A percentile compares a stretch with the other conserved stretches of the same genome.
Conservation (phyloP, 805 yeast genomes). For the Kazachstania africana region DNA sequence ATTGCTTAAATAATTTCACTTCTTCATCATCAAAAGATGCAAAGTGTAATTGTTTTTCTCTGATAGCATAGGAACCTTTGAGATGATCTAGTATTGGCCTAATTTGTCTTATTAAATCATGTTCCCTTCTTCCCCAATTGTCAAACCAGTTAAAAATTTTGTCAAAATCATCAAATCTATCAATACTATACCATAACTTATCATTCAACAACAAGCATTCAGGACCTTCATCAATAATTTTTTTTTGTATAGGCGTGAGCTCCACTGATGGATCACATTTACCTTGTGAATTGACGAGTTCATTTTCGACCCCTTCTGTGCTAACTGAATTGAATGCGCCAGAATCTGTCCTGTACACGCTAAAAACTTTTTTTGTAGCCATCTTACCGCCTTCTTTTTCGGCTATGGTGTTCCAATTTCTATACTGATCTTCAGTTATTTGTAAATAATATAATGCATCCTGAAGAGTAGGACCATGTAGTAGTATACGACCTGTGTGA, state of each 20-base stretch:
- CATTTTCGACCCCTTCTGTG: conserved; percentile 6
- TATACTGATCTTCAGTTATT: conserved; percentile 17
- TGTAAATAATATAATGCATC: conserved; percentile 29
- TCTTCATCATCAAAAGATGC: conserved; percentile 35
- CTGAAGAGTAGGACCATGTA: conserved; percentile 74
- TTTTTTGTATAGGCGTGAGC: conserved; percentile 37
- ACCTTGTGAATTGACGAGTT: conserved; percentile 16
- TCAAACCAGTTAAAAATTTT: conserved; percentile 54
- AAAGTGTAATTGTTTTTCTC: conserved; percentile 42
- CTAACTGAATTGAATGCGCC: conserved; percentile 10
- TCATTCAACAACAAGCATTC: conserved; percentile 38
- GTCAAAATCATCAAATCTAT: conserved; percentile 45
- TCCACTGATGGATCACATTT: conserved; percentile 7
- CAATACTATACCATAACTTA: conserved; percentile 62
- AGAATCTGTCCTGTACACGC: conserved; percentile 12
- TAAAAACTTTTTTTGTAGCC: conserved; percentile 19
- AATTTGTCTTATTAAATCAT: conserved; percentile 45
- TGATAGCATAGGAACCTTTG: conserved; percentile 39
- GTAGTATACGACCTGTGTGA: conserved; percentile 76
- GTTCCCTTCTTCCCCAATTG: conserved; percentile 66
- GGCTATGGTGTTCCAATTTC: conserved; percentile 20
- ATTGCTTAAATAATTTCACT: conserved; percentile 28
- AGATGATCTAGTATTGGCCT: conserved; percentile 10
- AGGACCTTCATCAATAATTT: conserved; percentile 55
- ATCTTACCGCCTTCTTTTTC: conserved; percentile 10